phyloP scores from a whole-genome alignment of 2,329 filamentous ascomycete species.

The Aureobasidium subglaciale region DNA sequence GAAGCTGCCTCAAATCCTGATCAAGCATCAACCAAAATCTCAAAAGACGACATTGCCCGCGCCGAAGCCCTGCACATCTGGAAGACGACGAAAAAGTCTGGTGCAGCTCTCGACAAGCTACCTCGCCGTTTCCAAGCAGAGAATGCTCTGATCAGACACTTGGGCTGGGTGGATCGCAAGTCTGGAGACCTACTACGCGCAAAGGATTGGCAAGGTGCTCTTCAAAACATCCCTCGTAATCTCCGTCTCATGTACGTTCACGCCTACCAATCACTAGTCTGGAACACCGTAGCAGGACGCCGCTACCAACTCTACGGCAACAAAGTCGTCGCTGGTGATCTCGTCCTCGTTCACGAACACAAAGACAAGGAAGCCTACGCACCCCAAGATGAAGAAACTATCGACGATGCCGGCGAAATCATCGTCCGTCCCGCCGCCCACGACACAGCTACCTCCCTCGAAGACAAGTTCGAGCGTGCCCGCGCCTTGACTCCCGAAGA shows the following conservation, averaged over 20 bases:
- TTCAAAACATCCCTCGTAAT: constrained; percentile 72
- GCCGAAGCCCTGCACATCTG: constrained; percentile 74
- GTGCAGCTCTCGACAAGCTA: constrained; percentile 58
- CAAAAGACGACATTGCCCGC: constrained; percentile 69
- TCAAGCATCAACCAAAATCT: constrained; percentile 42
- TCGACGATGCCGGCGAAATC: constrained; percentile 58
- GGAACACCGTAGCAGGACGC: constrained; percentile 78
- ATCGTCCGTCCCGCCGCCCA: constrained; percentile 54
- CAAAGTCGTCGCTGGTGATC: constrained; percentile 73
- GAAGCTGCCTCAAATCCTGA: constrained; percentile 42
- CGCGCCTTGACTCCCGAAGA: constrained; percentile 71
- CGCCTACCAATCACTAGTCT: constrained; percentile 90
- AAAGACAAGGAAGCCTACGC: constrained; percentile 36
- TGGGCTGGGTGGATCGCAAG: constrained; percentile 44
- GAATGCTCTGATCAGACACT: constrained; percentile 67
- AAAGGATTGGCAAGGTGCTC: constrained; percentile 71
- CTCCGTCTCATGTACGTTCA: constrained; percentile 92
- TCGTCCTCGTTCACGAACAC: constrained; percentile 62
- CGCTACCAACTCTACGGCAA: constrained; percentile 71
- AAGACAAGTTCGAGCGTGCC: constrained; percentile 60
- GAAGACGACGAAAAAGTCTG: constrained; percentile 43
- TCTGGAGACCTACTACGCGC: constrained; percentile 41
- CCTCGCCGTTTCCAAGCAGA: constrained; percentile 81
- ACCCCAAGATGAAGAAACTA: constrained; percentile 27
- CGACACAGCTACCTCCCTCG: constrained; percentile 47